phyloP scores from a whole-genome alignment of 306 rosid genomes.

The Carpinus viminea region DNA sequence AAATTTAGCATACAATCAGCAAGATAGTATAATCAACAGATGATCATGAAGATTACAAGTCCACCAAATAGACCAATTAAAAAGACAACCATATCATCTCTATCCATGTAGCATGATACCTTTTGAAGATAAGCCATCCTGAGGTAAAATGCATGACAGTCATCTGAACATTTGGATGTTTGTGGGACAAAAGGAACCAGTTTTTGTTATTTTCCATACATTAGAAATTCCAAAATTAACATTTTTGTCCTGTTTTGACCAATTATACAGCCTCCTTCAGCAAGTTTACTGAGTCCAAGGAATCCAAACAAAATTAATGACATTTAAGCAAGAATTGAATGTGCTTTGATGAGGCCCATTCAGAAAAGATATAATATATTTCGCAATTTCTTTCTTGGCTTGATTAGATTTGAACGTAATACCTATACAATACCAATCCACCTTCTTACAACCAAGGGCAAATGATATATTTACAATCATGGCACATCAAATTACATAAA shows the following conservation, averaged over 20 bases:
- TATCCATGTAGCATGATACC: not conserved
- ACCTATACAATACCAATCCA: not conserved
- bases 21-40: not conserved
- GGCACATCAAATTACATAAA: not conserved
- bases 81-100: constrained; percentile 5
- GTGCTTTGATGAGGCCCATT: not conserved
- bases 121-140: not conserved
- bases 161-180: not conserved
- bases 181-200: not conserved
- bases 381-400: not conserved
- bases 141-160: not conserved
- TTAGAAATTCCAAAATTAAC: not conserved
- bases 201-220: not conserved
- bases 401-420: not conserved
- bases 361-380: not conserved
- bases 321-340: not conserved
- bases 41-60: too few relatives aligned
- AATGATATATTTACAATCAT: not conserved
- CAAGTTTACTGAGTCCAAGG: not conserved
- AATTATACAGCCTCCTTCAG: not conserved
- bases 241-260: not conserved
- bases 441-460: not conserved
- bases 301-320: not conserved
- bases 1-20: constrained; percentile 6
- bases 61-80: not conserved